phyloP scores from a whole-genome alignment of 306 rosid genomes.

The Abrus precatorius region DNA sequence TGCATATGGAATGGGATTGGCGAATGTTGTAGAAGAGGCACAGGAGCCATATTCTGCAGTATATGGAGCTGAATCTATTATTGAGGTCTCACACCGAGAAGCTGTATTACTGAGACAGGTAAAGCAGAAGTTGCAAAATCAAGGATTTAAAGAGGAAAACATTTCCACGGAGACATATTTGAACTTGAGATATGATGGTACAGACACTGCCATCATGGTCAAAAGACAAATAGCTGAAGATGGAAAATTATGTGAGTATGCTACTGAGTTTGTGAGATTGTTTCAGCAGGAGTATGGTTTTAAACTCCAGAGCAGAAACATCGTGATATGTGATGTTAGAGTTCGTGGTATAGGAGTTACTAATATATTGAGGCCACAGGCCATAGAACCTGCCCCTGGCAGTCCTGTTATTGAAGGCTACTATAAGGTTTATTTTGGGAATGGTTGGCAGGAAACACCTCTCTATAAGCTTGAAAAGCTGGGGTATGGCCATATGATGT shows the following conservation, averaged over 20 bases:
- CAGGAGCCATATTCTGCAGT: constrained; percentile 91
- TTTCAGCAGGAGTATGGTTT: constrained; percentile 94
- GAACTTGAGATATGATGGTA: constrained; percentile 94
- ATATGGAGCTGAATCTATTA: constrained; percentile 65
- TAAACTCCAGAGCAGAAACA: constrained; percentile 75
- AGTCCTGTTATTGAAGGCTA: constrained; percentile 73
- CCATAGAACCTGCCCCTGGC: constrained; percentile 57
- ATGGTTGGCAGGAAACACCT: constrained; percentile 85
- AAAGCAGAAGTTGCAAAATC: constrained; percentile 72
- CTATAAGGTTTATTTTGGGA: constrained; percentile 84
- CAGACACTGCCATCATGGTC: constrained; percentile 96
- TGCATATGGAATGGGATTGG: constrained; percentile 98
- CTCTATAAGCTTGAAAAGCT: constrained; percentile 87
- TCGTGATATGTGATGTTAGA: constrained; percentile 81
- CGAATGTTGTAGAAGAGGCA: constrained; percentile 95
- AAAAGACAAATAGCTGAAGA: constrained; percentile 58
- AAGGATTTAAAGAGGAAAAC: constrained; percentile 80
- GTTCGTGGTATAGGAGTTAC: constrained; percentile 91
- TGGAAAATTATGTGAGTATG: constrained; percentile 63
- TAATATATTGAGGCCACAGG: constrained; percentile 80
- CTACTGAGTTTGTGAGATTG: constrained; percentile 71
- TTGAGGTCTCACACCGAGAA: constrained; percentile 75
- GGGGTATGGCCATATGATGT: constrained; percentile 66
- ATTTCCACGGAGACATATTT: constrained; percentile 76
- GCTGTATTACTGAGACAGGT: constrained; percentile 69